These are phyloP conservation scores for Strobilomyces confusus DNA, from an alignment of 768 basidiomycete species.

Conservation along the genomic window DNA sequence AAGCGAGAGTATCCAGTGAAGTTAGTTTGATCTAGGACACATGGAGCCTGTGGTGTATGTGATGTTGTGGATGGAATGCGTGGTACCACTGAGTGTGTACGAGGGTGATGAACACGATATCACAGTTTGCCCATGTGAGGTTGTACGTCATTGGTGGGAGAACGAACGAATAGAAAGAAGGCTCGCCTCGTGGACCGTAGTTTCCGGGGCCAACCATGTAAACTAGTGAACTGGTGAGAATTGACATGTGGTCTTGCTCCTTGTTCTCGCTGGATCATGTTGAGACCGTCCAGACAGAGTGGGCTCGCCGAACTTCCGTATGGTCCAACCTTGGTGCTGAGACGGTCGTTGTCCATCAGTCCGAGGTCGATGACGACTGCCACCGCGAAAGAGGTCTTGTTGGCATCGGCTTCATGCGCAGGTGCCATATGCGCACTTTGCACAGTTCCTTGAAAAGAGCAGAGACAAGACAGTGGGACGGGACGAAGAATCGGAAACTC, in stretches of 20 bases:
- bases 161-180: not conserved
- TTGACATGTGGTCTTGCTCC: constrained; percentile 27
- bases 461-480: not conserved
- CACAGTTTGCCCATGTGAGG: constrained; percentile 24
- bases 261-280: constrained; percentile 27
- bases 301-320: constrained; percentile 19
- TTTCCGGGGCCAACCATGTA: constrained; percentile 28
- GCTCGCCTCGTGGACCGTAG: constrained; percentile 24
- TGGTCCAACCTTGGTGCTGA: constrained; percentile 28
- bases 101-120: not conserved
- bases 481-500: not conserved
- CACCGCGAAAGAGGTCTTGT: constrained; percentile 18
- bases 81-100: constrained; percentile 17
- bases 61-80: too few species aligned
- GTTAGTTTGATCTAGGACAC: constrained; percentile 24
- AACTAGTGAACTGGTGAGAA: constrained; percentile 20
- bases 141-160: not conserved
- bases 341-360: constrained; percentile 26
- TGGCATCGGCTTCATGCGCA: constrained; percentile 16
- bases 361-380: constrained; percentile 27
- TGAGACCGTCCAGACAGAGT: constrained; percentile 24
- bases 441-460: constrained; percentile 18
- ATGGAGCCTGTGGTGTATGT: constrained; percentile 25
- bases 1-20: constrained; percentile 22
- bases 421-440: constrained; percentile 27